Evolutionary conservation across 2,329 filamentous ascomycete genomes (phyloP).

Genomic region (Pestalotiopsis sp.): DNA sequence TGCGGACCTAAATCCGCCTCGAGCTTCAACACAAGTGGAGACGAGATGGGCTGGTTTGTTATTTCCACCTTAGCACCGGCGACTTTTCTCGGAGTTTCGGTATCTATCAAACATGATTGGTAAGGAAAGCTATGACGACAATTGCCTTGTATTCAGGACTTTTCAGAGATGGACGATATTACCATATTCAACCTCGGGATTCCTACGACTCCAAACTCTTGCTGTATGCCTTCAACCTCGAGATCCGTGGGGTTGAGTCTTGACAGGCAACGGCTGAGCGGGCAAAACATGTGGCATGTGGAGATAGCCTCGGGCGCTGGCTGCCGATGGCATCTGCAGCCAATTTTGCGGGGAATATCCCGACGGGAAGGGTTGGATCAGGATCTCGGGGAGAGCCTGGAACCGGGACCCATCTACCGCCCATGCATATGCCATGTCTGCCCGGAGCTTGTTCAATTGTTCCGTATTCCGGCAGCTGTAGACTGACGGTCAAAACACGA

Average conservation of each 20-base stretch:
- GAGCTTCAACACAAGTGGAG: conserved; percentile 4
- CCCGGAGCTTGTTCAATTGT: too few relatives aligned
- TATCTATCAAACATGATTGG: neutral
- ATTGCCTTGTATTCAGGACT: too few relatives aligned
- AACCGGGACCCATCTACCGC: neutral
- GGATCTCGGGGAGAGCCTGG: neutral
- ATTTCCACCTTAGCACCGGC: neutral
- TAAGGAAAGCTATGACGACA: neutral
- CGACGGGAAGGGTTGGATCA: neutral
- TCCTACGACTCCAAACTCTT: neutral
- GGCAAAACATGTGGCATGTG: neutral
- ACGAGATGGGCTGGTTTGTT: neutral
- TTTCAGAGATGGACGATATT: neutral
- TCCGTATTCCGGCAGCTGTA: too few relatives aligned
- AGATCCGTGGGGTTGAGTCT: neutral
- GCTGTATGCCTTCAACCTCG: neutral
- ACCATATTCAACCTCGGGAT: too few relatives aligned
- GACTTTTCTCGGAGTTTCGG: neutral
- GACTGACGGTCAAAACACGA: too few relatives aligned
- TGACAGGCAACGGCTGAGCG: neutral
- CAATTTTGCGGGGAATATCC: conserved; percentile 7
- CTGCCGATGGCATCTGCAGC: neutral
- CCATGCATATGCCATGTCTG: neutral
- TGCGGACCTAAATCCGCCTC: conserved; percentile 3
- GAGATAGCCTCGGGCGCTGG: neutral